Evolutionary conservation across 768 basidiomycete species (phyloP).

Genomic region (Mycena epipterygia): DNA sequence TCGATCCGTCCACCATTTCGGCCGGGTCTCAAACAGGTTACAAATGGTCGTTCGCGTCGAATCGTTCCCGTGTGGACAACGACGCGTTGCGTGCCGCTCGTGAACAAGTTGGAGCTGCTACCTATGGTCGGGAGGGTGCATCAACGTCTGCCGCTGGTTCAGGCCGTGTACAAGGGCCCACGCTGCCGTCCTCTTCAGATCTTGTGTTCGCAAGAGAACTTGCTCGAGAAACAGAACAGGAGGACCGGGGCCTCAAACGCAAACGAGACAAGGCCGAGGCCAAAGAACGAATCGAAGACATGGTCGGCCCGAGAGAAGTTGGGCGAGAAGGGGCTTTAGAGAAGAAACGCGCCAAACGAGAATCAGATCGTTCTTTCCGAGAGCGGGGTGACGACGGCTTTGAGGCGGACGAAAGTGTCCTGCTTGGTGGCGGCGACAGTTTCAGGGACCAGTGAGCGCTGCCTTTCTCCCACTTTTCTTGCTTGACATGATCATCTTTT

Average conservation of each 20-base stretch:
- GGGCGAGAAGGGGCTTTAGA: slow-evolving; percentile 90
- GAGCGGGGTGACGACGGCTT: slow-evolving; percentile 84
- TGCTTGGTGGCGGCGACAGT: slow-evolving; percentile 88
- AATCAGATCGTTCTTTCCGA: slow-evolving; percentile 76
- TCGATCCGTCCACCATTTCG: slow-evolving; percentile 65
- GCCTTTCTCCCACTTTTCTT: slow-evolving; percentile 12
- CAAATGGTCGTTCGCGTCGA: slow-evolving; percentile 90
- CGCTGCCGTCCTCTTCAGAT: slow-evolving; percentile 78
- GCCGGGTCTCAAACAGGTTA: slow-evolving; percentile 84
- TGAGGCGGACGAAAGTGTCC: slow-evolving; percentile 82
- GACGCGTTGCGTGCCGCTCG: slow-evolving; percentile 71
- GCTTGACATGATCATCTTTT: slow-evolving; percentile 8
- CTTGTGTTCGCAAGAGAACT: slow-evolving; percentile 78
- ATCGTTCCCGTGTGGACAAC: slow-evolving; percentile 68
- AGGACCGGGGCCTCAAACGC: slow-evolving; percentile 69
- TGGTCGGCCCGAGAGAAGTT: slow-evolving; percentile 83
- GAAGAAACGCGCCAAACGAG: slow-evolving; percentile 84
- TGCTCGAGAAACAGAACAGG: slow-evolving; percentile 62
- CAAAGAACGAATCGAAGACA: slow-evolving; percentile 80
- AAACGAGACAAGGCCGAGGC: slow-evolving; percentile 77
- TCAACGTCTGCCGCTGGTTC: slow-evolving; percentile 45
- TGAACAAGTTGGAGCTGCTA: slow-evolving; percentile 69
- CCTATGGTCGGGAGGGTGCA: slow-evolving; percentile 49
- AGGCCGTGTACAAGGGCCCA: slow-evolving; percentile 73
- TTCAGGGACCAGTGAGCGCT: slow-evolving; percentile 80